These are phyloP conservation scores for Saururus chinensis DNA, from an alignment of 164 flowering plant genomes.

Conservation along the genomic window DNA sequence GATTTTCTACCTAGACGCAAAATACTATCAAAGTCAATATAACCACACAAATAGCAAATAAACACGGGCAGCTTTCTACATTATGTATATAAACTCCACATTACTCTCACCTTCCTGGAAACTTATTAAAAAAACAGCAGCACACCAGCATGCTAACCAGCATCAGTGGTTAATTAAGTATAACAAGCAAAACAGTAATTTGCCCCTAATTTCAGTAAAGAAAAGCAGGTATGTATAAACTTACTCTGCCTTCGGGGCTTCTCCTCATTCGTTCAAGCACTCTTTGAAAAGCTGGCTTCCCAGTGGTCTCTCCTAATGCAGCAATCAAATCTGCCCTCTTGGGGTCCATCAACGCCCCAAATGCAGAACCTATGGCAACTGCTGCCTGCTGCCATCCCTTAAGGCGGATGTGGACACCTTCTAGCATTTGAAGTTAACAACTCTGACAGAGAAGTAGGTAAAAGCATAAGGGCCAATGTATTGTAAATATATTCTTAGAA, in stretches of 20 bases:
- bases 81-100: too few relatives aligned
- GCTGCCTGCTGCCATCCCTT: constrained; percentile 87
- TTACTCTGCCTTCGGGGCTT: constrained; percentile 76
- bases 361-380: constrained; percentile 80
- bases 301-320: constrained; percentile 95
- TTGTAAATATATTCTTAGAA: too few relatives aligned
- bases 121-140: too few relatives aligned
- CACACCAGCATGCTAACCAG: too few relatives aligned
- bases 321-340: constrained; percentile 89
- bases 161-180: too few relatives aligned
- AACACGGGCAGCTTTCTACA: too few relatives aligned
- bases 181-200: background rate
- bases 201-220: background rate
- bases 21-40: too few relatives aligned
- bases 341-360: constrained; percentile 81
- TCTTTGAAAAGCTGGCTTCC: constrained; percentile 80
- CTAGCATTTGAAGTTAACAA: background rate
- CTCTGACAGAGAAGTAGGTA: too few relatives aligned
- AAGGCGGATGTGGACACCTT: constrained; percentile 41
- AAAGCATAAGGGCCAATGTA: too few relatives aligned
- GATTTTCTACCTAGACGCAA: too few relatives aligned
- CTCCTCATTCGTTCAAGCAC: constrained; percentile 78
- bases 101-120: too few relatives aligned
- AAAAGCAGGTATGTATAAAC: background rate
- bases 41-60: too few relatives aligned